Conservation (phyloP, 306 rosid species). For the Acmispon strigosus region DNA sequence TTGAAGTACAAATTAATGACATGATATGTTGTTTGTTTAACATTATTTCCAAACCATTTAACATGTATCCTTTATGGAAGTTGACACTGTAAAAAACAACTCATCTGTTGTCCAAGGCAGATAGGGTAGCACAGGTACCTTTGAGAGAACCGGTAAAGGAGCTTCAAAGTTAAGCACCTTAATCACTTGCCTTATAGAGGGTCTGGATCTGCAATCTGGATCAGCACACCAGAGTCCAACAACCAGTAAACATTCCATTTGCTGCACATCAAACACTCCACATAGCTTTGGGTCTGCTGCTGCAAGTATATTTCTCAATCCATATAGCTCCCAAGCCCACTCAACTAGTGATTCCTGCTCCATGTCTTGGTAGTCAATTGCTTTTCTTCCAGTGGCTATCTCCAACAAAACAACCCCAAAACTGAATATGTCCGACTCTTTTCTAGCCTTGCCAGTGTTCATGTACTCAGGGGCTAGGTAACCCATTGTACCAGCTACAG, state of each 20-base stretch:
- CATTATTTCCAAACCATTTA: not conserved
- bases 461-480: slow-evolving; percentile 34
- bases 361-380: not conserved
- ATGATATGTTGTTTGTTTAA: no score
- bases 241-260: slow-evolving; percentile 19
- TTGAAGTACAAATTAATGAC: no score
- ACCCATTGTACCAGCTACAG: slow-evolving; percentile 32
- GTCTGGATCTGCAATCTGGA: slow-evolving; percentile 16
- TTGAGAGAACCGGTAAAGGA: slow-evolving; percentile 24
- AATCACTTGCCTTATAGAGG: slow-evolving; percentile 16
- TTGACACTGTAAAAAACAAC: not conserved
- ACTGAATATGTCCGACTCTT: slow-evolving; percentile 33
- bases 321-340: slow-evolving; percentile 41
- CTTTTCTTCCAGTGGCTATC: slow-evolving; percentile 27
- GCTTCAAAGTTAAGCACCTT: slow-evolving; percentile 27
- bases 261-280: slow-evolving; percentile 19
- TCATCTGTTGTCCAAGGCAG: not conserved
- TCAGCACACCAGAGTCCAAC: slow-evolving; percentile 28
- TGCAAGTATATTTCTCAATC: not conserved
- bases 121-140: slow-evolving; percentile 2
- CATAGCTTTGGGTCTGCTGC: slow-evolving; percentile 21
- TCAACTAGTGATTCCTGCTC: slow-evolving; percentile 17
- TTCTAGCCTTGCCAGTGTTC: slow-evolving; percentile 18
- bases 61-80: not conserved
- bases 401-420: slow-evolving; percentile 32